Percentiles rank a stretch among this genome's conserved stretches.
Evolutionary conservation across 2,329 filamentous ascomycete species (phyloP).

Genomic region (Aspergillus jensenii): DNA sequence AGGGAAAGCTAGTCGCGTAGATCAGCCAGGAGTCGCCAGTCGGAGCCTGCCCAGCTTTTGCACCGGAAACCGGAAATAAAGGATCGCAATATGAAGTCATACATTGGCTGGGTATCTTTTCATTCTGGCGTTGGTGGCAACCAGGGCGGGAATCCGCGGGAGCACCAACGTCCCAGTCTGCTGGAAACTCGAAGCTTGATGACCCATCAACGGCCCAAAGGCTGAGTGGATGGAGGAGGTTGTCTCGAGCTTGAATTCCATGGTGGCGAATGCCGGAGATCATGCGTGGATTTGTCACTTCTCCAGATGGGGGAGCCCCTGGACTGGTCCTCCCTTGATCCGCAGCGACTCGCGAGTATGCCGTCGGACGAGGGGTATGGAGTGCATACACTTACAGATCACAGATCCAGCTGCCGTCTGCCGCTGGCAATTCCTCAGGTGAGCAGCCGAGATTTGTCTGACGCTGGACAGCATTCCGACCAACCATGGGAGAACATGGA

Average conservation of each 20-base stretch:
- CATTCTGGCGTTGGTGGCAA: neutral
- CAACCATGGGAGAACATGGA: slow-evolving; percentile 7
- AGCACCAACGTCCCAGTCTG: neutral
- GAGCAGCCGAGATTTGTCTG: slow-evolving; percentile 9
- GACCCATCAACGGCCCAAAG: neutral
- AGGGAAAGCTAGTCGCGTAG: slow-evolving; percentile 15
- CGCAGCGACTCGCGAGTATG: too few species aligned
- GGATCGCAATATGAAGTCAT: neutral
- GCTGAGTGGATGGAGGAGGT: too few species aligned
- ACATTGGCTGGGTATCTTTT: neutral
- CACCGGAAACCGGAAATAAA: neutral
- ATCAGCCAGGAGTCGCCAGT: slow-evolving; percentile 9
- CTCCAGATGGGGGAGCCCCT: neutral
- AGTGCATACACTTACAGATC: neutral
- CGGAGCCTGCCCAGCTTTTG: neutral
- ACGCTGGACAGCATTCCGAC: neutral
- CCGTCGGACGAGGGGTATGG: neutral
- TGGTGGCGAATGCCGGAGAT: neutral
- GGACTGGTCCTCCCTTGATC: neutral
- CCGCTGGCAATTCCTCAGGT: neutral
- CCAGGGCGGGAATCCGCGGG: too few species aligned
- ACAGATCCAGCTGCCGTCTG: neutral
- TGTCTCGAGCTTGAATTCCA: neutral
- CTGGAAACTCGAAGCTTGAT: neutral
- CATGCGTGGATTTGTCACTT: neutral